Conservation (phyloP, 176 grass and related monocot species). For the Tuctoria greenei region DNA sequence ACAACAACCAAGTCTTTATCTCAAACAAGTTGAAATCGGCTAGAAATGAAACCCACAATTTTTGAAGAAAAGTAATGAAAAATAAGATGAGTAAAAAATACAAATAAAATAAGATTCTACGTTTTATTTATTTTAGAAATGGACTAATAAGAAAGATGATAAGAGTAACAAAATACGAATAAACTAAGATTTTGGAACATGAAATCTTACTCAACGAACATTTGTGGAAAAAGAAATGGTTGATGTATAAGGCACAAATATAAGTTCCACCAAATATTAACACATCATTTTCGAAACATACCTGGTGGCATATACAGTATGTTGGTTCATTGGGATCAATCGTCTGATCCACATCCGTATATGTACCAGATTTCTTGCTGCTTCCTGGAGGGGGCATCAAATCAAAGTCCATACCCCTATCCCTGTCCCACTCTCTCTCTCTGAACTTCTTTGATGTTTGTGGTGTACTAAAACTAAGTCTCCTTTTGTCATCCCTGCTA, state of each 20-base stretch:
- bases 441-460: constrained; percentile 75
- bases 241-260: constrained; percentile 21
- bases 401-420: constrained; percentile 83
- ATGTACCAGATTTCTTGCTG: constrained; percentile 68
- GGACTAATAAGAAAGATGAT: no score
- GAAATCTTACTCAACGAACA: constrained; percentile 16
- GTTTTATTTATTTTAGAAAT: no score
- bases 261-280: constrained; percentile 2
- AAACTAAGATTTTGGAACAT: no score
- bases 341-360: constrained; percentile 72
- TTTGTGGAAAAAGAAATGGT: neutral
- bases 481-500: constrained; percentile 75
- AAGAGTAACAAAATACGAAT: no score
- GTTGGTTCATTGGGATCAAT: constrained; percentile 95
- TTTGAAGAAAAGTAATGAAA: no score
- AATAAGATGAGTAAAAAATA: no score
- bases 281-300: constrained; percentile 32
- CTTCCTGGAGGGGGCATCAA: constrained; percentile 97
- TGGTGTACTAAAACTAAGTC: constrained; percentile 66
- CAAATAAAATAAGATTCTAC: no score
- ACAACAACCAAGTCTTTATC: no score
- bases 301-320: constrained; percentile 99
- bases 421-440: constrained; percentile 85
- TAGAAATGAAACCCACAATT: no score
- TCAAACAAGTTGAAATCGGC: no score